Base-by-base conservation (phyloP, 805 yeast species). In the Tetrapisispora fleetii region DNA sequence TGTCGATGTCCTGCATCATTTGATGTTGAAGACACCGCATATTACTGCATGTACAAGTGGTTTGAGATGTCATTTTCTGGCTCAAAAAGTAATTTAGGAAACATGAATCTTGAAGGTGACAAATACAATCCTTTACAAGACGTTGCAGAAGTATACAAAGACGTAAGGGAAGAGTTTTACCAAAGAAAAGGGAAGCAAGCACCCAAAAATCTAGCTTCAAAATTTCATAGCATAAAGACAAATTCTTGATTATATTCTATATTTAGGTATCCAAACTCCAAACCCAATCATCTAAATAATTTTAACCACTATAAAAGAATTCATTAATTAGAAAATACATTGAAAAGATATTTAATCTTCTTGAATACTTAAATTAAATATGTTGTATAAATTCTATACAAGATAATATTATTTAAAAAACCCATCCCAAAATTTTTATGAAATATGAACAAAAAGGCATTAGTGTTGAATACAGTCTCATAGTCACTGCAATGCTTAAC, bases 1-100 rank as follows among this genome's bases (percentile, higher is more conserved):
- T 90, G 98, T 65, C 73, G 76, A 53, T 90, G 98, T 67, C 95
- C 66, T 2, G 58, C 59, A n/a, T 70, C 63, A 46, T 50, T 55
- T 27, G 90, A 81, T 50, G 70, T 79, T 45, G 91, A 82, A 62
- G 76, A 81, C 55, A 58, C 75, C 3, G 68, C 70, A 1, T 68
- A 74, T 8, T 69, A 75, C 33, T 82, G 87, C 63, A 67, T 79
- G 41, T 63, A 68, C 14, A 65, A 67, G 19, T 83, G 83, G 82
- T 67, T 73, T 21, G 60, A 70, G 8, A 46, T 69, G 40, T 38
- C 50, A 4, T 35, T 28, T 28, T 41, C 41, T 11, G 37, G 37
- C 1, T 17, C 28, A 1, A 51, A 46, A 40, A 42, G 42, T 21
- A 46, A 45, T 19, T 27, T 40, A 27, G 35, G 35, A 3, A 16